A percentile compares a stretch with the other conserved stretches of the same genome.
Conservation (phyloP, 805 yeast genomes). For the Candida caryicola region DNA sequence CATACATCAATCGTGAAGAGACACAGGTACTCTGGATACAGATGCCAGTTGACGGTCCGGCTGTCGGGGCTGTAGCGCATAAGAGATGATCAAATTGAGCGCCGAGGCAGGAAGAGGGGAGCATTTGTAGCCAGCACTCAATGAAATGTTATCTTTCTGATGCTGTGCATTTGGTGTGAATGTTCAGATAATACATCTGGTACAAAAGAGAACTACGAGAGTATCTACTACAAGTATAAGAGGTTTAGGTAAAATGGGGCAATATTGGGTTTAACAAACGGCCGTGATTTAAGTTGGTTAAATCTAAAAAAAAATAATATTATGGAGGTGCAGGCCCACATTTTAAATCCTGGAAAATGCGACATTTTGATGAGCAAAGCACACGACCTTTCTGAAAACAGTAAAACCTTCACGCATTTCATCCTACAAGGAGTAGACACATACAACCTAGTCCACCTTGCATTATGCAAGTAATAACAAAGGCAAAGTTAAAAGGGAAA, state of each 20-base stretch:
- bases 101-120: no score
- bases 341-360: neutral
- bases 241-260: no score
- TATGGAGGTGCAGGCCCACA: neutral
- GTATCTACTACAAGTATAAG: no score
- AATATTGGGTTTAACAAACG: neutral
- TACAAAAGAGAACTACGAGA: no score
- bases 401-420: neutral
- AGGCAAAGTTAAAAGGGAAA: neutral
- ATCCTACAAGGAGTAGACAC: neutral
- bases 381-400: neutral
- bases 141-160: no score
- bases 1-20: neutral
- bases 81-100: no score
- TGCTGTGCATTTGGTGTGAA: no score
- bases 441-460: neutral
- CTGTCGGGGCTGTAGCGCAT: no score
- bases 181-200: no score
- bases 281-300: neutral
- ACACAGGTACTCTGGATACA: no score
- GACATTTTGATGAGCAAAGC: neutral
- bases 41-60: no score
- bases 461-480: neutral
- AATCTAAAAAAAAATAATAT: neutral
- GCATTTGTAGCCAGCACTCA: no score